Conservation (phyloP, 345 rosid species). For the Gossypium turneri region DNA sequence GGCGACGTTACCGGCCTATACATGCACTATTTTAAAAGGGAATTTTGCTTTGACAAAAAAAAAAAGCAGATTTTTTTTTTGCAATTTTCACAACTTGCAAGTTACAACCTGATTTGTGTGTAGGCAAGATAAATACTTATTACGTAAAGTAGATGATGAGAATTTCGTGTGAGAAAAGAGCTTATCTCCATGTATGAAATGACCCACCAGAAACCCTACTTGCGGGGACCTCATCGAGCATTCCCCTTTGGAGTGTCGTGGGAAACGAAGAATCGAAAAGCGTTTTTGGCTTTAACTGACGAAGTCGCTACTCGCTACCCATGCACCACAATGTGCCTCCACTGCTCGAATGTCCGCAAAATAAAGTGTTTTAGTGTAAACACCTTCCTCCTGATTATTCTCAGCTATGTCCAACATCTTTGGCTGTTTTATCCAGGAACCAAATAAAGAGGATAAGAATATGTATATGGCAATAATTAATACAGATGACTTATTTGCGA, state of each 20-base stretch:
- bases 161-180: not conserved
- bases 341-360: not conserved
- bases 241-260: not conserved
- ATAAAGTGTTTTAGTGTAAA: not conserved
- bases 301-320: not conserved
- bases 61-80: not conserved
- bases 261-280: not conserved
- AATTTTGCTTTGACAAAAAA: not conserved
- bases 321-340: not conserved
- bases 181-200: not conserved
- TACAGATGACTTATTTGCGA: not conserved
- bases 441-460: not conserved
- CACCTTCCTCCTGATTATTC: not conserved
- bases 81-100: not conserved
- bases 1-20: not conserved
- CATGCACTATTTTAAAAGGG: not conserved
- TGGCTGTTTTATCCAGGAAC: not conserved
- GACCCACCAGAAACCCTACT: not conserved
- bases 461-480: not conserved
- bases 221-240: not conserved
- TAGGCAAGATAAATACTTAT: not conserved
- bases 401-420: constrained; percentile 7
- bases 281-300: not conserved
- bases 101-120: not conserved
- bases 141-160: not conserved